Evolutionary conservation across 2,329 filamentous ascomycete species (phyloP).

Genomic region (Aureobasidium sp.): DNA sequence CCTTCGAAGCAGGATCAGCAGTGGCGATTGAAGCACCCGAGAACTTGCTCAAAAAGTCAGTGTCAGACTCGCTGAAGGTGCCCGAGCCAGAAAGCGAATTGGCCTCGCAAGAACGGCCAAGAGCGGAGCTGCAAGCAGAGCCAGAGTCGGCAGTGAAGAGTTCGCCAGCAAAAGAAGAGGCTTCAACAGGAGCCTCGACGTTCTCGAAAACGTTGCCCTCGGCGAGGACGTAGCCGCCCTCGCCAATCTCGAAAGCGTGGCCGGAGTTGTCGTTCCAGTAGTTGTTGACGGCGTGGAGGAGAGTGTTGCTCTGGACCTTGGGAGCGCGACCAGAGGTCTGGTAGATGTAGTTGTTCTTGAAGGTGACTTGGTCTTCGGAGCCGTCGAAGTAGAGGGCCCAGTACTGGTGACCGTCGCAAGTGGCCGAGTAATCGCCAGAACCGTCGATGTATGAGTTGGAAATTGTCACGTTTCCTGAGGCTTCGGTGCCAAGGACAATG

Average conservation of each 20-base stretch:
- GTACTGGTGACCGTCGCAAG: slow-evolving; percentile 54
- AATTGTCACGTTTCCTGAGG: slow-evolving; percentile 51
- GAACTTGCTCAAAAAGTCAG: slow-evolving; percentile 46
- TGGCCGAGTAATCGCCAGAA: slow-evolving; percentile 46
- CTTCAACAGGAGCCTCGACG: slow-evolving; percentile 40
- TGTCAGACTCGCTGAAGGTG: slow-evolving; percentile 28
- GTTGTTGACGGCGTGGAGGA: slow-evolving; percentile 55
- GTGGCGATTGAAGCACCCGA: slow-evolving; percentile 47
- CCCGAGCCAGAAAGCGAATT: slow-evolving; percentile 34
- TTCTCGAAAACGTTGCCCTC: slow-evolving; percentile 50
- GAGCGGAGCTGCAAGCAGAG: slow-evolving; percentile 36
- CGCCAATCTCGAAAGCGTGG: slow-evolving; percentile 47
- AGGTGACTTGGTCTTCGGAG: slow-evolving; percentile 48
- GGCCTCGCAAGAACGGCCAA: slow-evolving; percentile 46
- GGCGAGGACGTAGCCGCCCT: slow-evolving; percentile 39
- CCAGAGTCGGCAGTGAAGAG: slow-evolving; percentile 35
- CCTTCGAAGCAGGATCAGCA: slow-evolving; percentile 31
- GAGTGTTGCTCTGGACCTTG: slow-evolving; percentile 49
- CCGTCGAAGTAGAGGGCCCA: slow-evolving; percentile 54
- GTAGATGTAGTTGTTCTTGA: slow-evolving; percentile 56
- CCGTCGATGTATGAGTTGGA: slow-evolving; percentile 56
- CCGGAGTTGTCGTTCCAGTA: slow-evolving; percentile 47
- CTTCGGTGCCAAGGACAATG: slow-evolving; percentile 50
- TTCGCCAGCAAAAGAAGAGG: slow-evolving; percentile 28
- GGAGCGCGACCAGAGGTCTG: slow-evolving; percentile 49